phyloP scores from a whole-genome alignment of 495 filamentous ascomycete species.

The Clavariopsis aquatica region DNA sequence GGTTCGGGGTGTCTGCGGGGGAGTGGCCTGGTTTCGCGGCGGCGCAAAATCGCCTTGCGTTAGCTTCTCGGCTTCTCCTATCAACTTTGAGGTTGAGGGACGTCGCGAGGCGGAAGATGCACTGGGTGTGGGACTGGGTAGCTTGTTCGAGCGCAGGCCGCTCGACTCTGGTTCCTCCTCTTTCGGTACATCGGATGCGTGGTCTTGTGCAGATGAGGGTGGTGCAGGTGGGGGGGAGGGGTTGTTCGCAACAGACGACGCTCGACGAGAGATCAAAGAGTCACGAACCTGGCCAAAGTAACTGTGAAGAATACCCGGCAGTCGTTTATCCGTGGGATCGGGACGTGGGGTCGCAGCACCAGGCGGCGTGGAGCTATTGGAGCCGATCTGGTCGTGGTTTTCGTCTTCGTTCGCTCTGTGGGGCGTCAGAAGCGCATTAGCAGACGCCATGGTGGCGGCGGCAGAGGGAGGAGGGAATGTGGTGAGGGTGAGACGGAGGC shows the following conservation, averaged over 20 bases:
- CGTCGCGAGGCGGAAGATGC: slow-evolving; percentile 47
- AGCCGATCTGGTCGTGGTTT: slow-evolving; percentile 80
- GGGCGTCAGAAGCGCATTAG: slow-evolving; percentile 36
- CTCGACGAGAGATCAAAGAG: slow-evolving; percentile 41
- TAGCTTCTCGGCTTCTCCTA: slow-evolving; percentile 79
- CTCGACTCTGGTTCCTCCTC: slow-evolving; percentile 43
- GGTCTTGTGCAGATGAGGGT: slow-evolving; percentile 17
- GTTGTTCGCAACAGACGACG: slow-evolving; percentile 37
- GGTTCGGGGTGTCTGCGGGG: slow-evolving; percentile 81
- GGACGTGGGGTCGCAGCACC: slow-evolving; percentile 86
- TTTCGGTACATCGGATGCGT: neutral
- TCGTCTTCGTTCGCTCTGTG: slow-evolving; percentile 47
- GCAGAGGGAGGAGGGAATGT: slow-evolving; percentile 6
- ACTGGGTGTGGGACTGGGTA: slow-evolving; percentile 52
- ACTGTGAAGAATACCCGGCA: slow-evolving; percentile 83
- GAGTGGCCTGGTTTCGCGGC: slow-evolving; percentile 77
- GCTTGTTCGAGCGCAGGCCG: slow-evolving; percentile 56
- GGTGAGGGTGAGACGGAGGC: slow-evolving; percentile 7
- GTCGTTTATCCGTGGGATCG: slow-evolving; percentile 83
- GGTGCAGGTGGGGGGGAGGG: slow-evolving; percentile 38
- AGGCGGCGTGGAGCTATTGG: slow-evolving; percentile 69
- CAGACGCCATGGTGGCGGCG: slow-evolving; percentile 36
- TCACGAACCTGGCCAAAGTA: slow-evolving; percentile 98
- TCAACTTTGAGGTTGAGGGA: slow-evolving; percentile 55
- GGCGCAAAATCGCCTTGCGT: slow-evolving; percentile 68